Percentiles rank a stretch among this genome's conserved stretches.
Conservation (phyloP, 805 yeast genomes). For the Ogataea haglerorum region DNA sequence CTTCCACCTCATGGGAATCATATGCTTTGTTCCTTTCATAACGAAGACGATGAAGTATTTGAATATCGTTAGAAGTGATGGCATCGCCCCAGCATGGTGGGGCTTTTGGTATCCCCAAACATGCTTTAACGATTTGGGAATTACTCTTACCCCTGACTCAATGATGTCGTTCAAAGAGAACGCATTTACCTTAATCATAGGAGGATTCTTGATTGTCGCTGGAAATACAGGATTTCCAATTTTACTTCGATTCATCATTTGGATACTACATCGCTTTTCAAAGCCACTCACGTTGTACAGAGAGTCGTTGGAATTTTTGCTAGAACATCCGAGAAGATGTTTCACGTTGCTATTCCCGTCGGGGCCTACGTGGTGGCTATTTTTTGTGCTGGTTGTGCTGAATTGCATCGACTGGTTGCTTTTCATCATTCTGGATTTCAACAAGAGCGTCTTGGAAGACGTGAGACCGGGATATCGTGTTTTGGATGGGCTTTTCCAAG, state of each 20-base stretch:
- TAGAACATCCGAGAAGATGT: slow-evolving; percentile 97
- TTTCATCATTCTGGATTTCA: slow-evolving; percentile 74
- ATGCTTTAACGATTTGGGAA: slow-evolving; percentile 81
- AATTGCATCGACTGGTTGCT: slow-evolving; percentile 77
- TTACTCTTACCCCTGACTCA: slow-evolving; percentile 77
- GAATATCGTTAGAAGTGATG: slow-evolving; percentile 45
- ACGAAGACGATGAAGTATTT: slow-evolving; percentile 38
- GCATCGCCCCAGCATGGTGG: slow-evolving; percentile 88
- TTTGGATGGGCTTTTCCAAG: slow-evolving; percentile 83
- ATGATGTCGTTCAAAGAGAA: slow-evolving; percentile 64
- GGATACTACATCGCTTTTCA: slow-evolving; percentile 69
- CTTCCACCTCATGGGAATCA: slow-evolving; percentile 55
- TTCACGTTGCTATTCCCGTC: slow-evolving; percentile 90
- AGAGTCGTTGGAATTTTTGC: slow-evolving; percentile 79
- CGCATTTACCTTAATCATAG: slow-evolving; percentile 59
- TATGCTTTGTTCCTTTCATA: slow-evolving; percentile 63
- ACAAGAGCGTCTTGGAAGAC: slow-evolving; percentile 45
- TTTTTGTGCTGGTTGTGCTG: slow-evolving; percentile 65
- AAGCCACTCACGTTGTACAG: slow-evolving; percentile 59
- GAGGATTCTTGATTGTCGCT: slow-evolving; percentile 70
- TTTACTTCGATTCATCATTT: slow-evolving; percentile 72
- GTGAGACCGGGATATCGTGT: slow-evolving; percentile 67
- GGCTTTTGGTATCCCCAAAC: slow-evolving; percentile 80
- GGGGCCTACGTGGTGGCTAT: slow-evolving; percentile 93
- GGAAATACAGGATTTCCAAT: slow-evolving; percentile 97